Evolutionary conservation across 371 early-diverging fungal genomes (phyloP), one percentile per base, ranked within the genome.

Genomic region (Chytridium lagenaria): DNA sequence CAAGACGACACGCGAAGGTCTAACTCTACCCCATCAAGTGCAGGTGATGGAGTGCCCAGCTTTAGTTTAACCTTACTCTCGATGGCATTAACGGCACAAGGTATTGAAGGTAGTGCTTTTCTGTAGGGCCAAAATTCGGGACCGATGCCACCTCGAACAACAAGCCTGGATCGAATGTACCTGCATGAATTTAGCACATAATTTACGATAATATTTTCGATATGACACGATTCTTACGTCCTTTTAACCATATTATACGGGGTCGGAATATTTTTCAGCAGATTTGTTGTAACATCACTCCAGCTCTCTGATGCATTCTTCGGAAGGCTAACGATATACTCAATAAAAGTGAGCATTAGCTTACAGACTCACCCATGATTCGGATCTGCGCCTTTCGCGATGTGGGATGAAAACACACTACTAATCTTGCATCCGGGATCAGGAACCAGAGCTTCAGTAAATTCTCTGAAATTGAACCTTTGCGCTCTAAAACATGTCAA

Each of bases 351-450:
- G 55, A 26, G n/a, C n/a, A n/a, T n/a, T n/a, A n/a, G n/a, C n/a
- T n/a, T n/a, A n/a, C 7, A 52, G n/a, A 26, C 26, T n/a, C 23
- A 52, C 55, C 55, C n/a, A 52, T 22, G 23, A 26, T 23, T 52
- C 26, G 55, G 55, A 26, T 52, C 55, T 23, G 55, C 55, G 26
- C 37, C 67, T 12, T 36, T 1, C 0, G 51, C 55, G 37, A 52
- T 66, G 12, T 16, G 31, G 19, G 78, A 75, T 3, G 78, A 72
- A 33, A 72, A 39, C 1, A 73, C 28, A 1, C 31, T 49, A 12
- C 40, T 31, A 36, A 78, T 19, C 49, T 76, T 76, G 70, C 74
- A 76, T 7, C 34, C 31, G 2, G 76, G 79, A 19, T 69, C 22
- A 0, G 79, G 76, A 0, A 64, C 61, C 26, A 79, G 31, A 23